Percentiles rank a stretch among this genome's conserved stretches.
Conservation (phyloP, 108 stramenopile genomes). For the Mayamaea pseudoterrestris region DNA sequence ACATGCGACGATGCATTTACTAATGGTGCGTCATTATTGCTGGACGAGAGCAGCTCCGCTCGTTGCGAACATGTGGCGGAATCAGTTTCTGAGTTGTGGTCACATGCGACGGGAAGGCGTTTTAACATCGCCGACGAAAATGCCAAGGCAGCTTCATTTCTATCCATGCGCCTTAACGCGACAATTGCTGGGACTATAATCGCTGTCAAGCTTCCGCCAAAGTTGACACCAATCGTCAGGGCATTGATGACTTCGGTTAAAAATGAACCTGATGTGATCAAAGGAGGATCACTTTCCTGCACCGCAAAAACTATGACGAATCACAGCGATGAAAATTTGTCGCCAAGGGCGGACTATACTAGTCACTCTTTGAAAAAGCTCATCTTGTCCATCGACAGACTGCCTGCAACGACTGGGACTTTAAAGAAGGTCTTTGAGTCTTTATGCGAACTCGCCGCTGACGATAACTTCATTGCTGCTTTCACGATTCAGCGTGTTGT, state of each 20-base stretch:
- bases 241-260: slow-evolving; percentile 58
- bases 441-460: no score
- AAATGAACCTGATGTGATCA: slow-evolving; percentile 48
- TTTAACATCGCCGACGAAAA: neutral
- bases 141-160: neutral
- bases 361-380: no score
- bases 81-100: neutral
- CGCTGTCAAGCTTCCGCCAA: slow-evolving; percentile 36
- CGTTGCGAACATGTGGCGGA: neutral
- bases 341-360: no score
- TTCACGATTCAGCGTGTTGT: no score
- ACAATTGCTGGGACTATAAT: slow-evolving; percentile 29
- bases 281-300: no score
- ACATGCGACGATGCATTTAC: neutral
- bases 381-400: no score
- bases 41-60: no score
- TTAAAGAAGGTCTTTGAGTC: no score
- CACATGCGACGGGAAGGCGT: neutral
- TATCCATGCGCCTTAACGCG: slow-evolving; percentile 23
- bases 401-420: no score
- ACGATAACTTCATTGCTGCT: no score
- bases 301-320: neutral
- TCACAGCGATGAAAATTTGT: neutral
- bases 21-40: no score
- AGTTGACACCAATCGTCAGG: slow-evolving; percentile 54